Evolutionary conservation across 192 early-diverging fungal species (phyloP), one percentile per base, ranked within the genome.

Genomic region (Backusella mclennaniae): DNA sequence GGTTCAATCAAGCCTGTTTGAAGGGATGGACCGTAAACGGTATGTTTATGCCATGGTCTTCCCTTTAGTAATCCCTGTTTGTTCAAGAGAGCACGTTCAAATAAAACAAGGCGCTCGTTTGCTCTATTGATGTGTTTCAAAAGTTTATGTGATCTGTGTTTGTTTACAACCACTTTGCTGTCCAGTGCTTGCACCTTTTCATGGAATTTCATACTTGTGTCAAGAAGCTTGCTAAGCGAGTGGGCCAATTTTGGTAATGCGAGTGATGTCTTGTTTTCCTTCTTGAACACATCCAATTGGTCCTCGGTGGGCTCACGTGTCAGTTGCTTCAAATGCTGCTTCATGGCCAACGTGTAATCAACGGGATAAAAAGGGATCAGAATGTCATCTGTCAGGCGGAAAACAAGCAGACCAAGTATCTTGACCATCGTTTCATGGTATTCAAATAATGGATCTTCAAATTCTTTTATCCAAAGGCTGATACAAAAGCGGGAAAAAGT

Each of bases 21-120:
- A 14, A 44, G 5, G 6, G 70, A 71, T 1, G 91, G 91, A 2
- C 83, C 83, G 38, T 86, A 82, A 2, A 92, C 35, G 2, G 80
- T 78, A 49, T 92, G 91, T 67, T 86, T 86, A 75, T 86, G 89
- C 90, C 90, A 92, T 19, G 33, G n/a, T 31, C 76, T 44, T 42
- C 35, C 52, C 3, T 33, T 17, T 3, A 84, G 84, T n/a, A 90
- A 77, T 26, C 90, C 90, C n/a, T 82, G 71, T 14, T 80, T 77
- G 33, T 86, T 82, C n/a, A 89, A 73, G 69, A 92, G 85, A 31
- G 82, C 81, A 15, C 85, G 80, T 74, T 92, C 90, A 14, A 90
- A 83, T 15, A 76, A 21, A 11, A 74, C 79, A 3, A 84, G 36
- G 26, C 82, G 79, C 66, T 86, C 84, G 76, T 92, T 91, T 17